Evolutionary conservation across 441 rosid genomes (phyloP).

Genomic region (Erodium trifolium): DNA sequence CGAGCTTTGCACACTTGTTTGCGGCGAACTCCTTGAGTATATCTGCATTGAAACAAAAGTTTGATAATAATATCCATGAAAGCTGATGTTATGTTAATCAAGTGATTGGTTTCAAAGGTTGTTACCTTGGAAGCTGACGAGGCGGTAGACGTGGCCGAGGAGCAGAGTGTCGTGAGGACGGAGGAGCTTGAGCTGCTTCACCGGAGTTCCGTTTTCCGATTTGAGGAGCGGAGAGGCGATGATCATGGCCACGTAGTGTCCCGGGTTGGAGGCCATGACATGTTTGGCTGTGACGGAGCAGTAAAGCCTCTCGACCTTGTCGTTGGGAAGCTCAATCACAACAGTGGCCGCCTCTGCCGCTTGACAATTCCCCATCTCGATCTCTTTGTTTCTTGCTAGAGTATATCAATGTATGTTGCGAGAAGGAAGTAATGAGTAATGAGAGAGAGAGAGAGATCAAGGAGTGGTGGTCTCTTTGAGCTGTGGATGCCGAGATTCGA

Average conservation of each 20-base stretch:
- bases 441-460: no score
- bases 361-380: conserved; percentile 80
- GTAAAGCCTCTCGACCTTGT: conserved; percentile 54
- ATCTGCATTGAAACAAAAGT: conserved; percentile 27
- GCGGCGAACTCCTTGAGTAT: conserved; percentile 68
- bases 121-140: conserved; percentile 71
- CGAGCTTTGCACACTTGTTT: conserved; percentile 68
- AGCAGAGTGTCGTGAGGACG: conserved; percentile 65
- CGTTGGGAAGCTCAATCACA: conserved; percentile 65
- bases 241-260: conserved; percentile 74
- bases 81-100: no score
- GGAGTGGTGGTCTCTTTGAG: no score
- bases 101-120: neutral
- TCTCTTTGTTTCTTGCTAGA: no score
- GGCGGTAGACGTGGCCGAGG: conserved; percentile 70
- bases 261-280: conserved; percentile 67
- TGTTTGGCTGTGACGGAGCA: conserved; percentile 67
- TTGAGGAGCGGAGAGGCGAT: conserved; percentile 35
- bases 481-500: no score
- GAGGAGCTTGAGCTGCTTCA: conserved; percentile 78
- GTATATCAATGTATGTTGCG: no score
- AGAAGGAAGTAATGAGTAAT: no score
- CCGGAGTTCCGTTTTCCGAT: conserved; percentile 39
- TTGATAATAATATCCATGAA: no score
- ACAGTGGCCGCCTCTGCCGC: conserved; percentile 81